Percentiles rank a stretch among this genome's conserved stretches.
phyloP scores from a whole-genome alignment of 2,329 filamentous ascomycete species.

The Aspergillus alliaceus region DNA sequence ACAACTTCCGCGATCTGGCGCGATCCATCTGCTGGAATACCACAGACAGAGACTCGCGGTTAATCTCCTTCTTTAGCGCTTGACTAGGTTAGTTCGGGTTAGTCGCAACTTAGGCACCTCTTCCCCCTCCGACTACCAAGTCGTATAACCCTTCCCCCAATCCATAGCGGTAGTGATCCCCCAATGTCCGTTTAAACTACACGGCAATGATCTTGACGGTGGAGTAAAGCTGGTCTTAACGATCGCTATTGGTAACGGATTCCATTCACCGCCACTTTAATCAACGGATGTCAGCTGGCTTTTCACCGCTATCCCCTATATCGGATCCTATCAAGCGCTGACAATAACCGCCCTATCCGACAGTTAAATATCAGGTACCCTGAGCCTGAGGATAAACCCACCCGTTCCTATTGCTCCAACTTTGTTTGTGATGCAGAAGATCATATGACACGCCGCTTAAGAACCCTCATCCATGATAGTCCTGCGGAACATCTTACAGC shows the following conservation, averaged over 20 bases:
- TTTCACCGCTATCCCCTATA: background rate
- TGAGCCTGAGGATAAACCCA: background rate
- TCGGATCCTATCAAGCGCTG: background rate
- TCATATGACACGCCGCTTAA: background rate
- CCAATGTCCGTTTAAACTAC: background rate
- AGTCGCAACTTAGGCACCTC: background rate
- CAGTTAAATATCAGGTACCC: background rate
- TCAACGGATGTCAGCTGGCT: background rate
- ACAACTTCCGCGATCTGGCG: background rate
- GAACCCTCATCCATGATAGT: background rate
- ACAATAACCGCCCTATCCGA: background rate
- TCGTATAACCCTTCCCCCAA: background rate
- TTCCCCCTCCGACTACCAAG: background rate
- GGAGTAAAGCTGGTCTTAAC: background rate
- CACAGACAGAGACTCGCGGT: background rate
- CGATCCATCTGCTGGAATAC: background rate
- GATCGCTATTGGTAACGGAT: background rate
- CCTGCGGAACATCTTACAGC: background rate
- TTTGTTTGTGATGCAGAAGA: background rate
- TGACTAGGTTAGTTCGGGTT: background rate
- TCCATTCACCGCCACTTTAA: background rate
- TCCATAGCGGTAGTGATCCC: background rate
- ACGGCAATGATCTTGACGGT: background rate
- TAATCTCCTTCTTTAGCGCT: background rate
- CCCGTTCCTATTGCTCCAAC: background rate